Base-by-base conservation (phyloP, 129 eudicot genomes). In the Apium graveolens region DNA sequence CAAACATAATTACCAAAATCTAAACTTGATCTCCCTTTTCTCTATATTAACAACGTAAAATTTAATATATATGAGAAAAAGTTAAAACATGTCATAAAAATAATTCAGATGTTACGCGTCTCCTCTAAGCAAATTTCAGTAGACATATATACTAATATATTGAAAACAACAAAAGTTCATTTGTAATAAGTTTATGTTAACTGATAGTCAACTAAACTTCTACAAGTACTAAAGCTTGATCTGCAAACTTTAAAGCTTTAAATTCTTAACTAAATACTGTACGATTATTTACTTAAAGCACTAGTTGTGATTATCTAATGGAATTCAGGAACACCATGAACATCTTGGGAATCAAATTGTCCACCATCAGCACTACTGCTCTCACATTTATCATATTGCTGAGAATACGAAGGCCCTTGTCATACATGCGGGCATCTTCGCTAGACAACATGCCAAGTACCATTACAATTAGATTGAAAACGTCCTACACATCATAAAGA, bases 321-420 rank as follows among this genome's bases (percentile, higher is more conserved):
- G 74, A 65, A 66, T 75, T 82, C 35, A 88, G 77, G 80, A 93
- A 87, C 35, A 80, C 86, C 75, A 85, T 80, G 75, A 93, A 93
- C 88, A 93, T 93, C 75, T 90, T 86, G 78, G 80, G 79, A 21
- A 93, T 73, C 80, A 87, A 82, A 11, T 48, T 90, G 78, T 93
- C 98, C 80, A 88, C 75, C 89, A 93, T 84, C 86, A 93, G 66
- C 63, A 90, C 38, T 83, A 82, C 86, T 4, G 88, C 83, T 60
- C 83, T 87, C 44, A 89, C 90, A 78, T 83, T 79, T 46, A 90
- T 85, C 73, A 80, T 76, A 70, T 79, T 85, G 48, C 78, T 75
- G 9, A 93, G 85, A 81, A 93, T 86, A 29, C 77, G 79, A 73
- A 87, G 27, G 57, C 90, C 88, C 83, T 87, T 90, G n/a, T 74